Evolutionary conservation across 2,329 filamentous ascomycete species (phyloP), one percentile per base, ranked within the genome.

Genomic region (Paecilomyces variotii): DNA sequence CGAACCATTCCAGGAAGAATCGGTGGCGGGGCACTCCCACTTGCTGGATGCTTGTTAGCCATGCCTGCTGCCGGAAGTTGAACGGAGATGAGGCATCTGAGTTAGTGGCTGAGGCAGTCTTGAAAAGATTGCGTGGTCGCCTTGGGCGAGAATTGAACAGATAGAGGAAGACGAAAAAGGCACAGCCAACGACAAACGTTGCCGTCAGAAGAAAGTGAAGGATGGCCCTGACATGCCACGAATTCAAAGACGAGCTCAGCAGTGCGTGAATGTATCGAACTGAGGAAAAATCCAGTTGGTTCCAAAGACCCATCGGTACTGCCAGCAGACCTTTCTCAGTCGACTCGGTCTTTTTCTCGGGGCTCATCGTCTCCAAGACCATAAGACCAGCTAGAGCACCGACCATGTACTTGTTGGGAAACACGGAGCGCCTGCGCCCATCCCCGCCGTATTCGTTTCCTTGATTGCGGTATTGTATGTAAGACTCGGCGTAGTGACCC

Each of bases 351-450:
- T 70, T 84, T 74, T 74, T 91, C 84, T 64, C 86, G 77, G 70
- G 88, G 83, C 82, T 81, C 57, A 92, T 80, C 0, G 90, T 91
- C 75, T 97, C 91, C 65, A 96, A 77, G 34, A 97, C 82, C 92
- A 97, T 96, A 19, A 97, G 79, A 12, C 91, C 91, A 26, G 92
- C 93, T 60, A 97, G 82, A 19, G 92, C 93, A 50, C 93, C 93
- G 4, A 97, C 86, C 90, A 97, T 94, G 64, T 97, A 81, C 76
- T 95, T 96, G 68, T 82, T 84, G 66, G 78, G 74, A 61, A 85
- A 75, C 64, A 81, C 78, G 35, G 81, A 80, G 51, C 78, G 76
- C 62, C 72, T 72, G 19, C 75, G 73, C 14, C 78, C 76, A 52
- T 74, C 75, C 59, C 76, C 73, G 57, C 73, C 78, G 59, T 66